phyloP scores from a whole-genome alignment of 164 flowering plant species.

The Piper longum region DNA sequence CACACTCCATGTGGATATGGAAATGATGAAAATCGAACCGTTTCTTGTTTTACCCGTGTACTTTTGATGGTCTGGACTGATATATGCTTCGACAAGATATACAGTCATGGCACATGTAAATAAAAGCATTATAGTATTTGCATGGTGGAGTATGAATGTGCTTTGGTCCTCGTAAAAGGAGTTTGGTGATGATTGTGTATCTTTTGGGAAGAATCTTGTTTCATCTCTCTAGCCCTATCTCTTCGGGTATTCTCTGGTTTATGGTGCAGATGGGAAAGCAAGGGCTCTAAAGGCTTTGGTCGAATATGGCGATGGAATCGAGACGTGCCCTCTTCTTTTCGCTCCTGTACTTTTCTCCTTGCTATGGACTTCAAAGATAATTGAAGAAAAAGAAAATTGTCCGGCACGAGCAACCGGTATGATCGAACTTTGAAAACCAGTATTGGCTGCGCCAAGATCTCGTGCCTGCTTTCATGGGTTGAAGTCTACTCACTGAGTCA shows the following conservation, averaged over 20 bases:
- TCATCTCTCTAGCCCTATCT: no score
- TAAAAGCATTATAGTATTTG: conserved; percentile 1
- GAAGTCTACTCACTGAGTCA: no score
- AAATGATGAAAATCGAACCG: background rate
- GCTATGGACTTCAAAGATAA: no score
- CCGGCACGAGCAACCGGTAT: no score
- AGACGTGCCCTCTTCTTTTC: background rate
- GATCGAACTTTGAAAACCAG: no score
- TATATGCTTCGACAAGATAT: background rate
- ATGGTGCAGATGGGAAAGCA: background rate
- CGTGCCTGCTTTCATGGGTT: no score
- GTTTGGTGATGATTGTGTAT: conserved; percentile 3
- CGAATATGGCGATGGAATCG: background rate
- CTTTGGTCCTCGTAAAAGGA: conserved; percentile 2
- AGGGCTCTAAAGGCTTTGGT: background rate
- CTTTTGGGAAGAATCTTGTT: conserved; percentile 1
- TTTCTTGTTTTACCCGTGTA: background rate
- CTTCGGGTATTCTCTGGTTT: background rate
- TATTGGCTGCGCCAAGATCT: no score
- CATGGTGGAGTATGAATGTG: background rate
- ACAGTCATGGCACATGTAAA: background rate
- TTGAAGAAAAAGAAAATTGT: no score
- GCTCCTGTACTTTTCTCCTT: background rate
- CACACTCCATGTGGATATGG: background rate
- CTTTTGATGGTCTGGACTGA: background rate